These are phyloP conservation scores for Ustilago crameri DNA, from an alignment of 1,284 basidiomycete species.

Conservation along the genomic window DNA sequence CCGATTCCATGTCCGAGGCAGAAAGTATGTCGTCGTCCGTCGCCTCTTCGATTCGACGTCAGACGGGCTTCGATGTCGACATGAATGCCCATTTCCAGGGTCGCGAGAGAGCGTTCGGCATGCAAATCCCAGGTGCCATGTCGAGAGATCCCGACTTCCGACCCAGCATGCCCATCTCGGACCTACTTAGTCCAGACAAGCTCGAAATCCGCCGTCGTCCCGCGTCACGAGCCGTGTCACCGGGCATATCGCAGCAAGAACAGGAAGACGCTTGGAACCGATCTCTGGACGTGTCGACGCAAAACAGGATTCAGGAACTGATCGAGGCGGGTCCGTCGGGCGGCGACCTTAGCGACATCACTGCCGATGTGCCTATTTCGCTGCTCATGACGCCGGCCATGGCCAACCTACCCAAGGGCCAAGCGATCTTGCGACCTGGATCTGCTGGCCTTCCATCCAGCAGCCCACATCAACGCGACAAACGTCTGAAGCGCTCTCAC, in stretches of 20 bases:
- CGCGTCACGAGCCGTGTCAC: conserved; percentile 1
- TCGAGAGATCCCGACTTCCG: conserved; percentile 27
- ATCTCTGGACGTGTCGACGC: conserved; percentile 29
- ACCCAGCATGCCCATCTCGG: conserved; percentile 40
- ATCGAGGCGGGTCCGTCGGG: conserved; percentile 39
- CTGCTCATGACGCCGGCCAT: conserved; percentile 40
- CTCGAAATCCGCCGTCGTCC: conserved; percentile 18
- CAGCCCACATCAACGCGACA: background rate
- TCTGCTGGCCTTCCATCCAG: conserved; percentile 14
- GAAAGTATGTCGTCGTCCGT: conserved; percentile 27
- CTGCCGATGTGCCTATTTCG: conserved; percentile 45
- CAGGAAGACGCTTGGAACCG: conserved; percentile 40
- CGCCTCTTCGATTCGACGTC: conserved; percentile 18
- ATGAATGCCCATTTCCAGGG: background rate
- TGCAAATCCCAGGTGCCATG: conserved; percentile 32
- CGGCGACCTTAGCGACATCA: conserved; percentile 37
- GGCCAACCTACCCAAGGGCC: conserved; percentile 25
- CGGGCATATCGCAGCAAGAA: conserved; percentile 18
- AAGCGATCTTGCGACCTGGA: conserved; percentile 25
- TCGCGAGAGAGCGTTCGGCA: conserved; percentile 8
- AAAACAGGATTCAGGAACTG: conserved; percentile 38
- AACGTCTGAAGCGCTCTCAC: conserved; percentile 9
- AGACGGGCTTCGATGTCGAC: conserved; percentile 5
- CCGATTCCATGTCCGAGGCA: conserved; percentile 21
- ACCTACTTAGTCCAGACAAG: conserved; percentile 18